Evolutionary conservation across 2,329 filamentous ascomycete genomes (phyloP), one percentile per base, ranked within the genome.

Genomic region (Fusarium paranaense): DNA sequence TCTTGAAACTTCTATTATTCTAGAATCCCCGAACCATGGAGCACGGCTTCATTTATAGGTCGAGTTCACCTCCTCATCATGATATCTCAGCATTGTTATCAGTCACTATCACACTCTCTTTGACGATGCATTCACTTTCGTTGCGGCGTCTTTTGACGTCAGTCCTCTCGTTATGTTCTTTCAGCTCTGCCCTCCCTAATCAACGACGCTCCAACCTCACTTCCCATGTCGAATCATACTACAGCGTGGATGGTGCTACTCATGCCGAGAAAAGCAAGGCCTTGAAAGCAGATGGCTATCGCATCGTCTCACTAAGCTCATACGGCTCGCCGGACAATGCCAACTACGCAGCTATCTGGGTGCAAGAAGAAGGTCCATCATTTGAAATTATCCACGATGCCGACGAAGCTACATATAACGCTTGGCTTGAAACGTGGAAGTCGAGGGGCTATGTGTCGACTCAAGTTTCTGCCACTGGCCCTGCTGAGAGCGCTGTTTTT

Each of bases 341-440:
- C 47, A 70, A 58, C 14, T 76, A 74, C 27, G 66, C 74, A 9
- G 61, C 68, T 5, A 64, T 69, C 2, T 74, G 74, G 75, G 27
- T 69, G 2, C 25, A 60, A 1, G 33, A 65, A 11, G 38, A 58
- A 27, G 64, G 32, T 5, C 37, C 37, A 2, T 22, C 30, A 1
- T 60, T 62, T 22, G 20, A 70, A 47, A 68, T 62, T 27, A 73
- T 65, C 5, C 52, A 69, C 9, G 62, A 40, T 10, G 62, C 64
- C 2, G 16, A 47, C 20, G 47, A 54, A n/a, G 18, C 33, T 4
- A 35, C n/a, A 11, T 77, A 73, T 22, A 58, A 66, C 20, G 10
- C 42, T 3, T 77, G 72, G 74, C 37, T 74, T 2, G 5, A 52
- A 3, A 40, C 57, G 1, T 66, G 64, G 71, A 67, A 47, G 25